Evolutionary conservation across 257 asterid species (phyloP).

Genomic region (Buddleja alternifolia): DNA sequence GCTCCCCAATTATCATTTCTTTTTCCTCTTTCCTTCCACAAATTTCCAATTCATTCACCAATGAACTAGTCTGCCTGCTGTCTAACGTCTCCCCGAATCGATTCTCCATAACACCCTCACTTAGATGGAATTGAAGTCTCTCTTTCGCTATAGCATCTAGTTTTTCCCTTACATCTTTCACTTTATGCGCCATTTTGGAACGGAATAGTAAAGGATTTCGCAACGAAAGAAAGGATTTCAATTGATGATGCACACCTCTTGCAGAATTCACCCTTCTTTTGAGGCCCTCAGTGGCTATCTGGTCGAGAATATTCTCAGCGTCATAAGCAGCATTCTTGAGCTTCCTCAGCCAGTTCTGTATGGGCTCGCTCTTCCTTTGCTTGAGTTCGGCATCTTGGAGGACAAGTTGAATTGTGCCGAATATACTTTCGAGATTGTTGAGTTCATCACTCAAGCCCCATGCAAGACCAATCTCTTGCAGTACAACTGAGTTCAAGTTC

Average conservation of each 20-base stretch:
- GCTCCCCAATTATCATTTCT: conserved; percentile 24
- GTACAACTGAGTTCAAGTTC: no score
- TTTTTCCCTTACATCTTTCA: conserved; percentile 9
- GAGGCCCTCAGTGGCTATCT: conserved; percentile 31
- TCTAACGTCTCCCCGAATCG: no score
- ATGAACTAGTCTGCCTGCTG: conserved; percentile 34
- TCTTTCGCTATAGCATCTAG: no score
- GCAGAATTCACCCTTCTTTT: conserved; percentile 13
- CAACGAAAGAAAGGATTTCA: not conserved
- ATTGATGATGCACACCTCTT: conserved; percentile 15
- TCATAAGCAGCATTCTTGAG: conserved; percentile 43
- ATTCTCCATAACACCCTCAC: no score
- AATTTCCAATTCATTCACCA: conserved; percentile 29
- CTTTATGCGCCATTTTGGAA: conserved; percentile 13
- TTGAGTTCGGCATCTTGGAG: conserved; percentile 30
- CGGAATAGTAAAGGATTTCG: conserved; percentile 22
- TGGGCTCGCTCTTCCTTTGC: conserved; percentile 19
- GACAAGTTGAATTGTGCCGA: conserved; percentile 20
- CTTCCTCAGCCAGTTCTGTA: conserved; percentile 35
- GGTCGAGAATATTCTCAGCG: no score
- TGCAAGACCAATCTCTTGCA: conserved; percentile 10
- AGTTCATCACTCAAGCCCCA: conserved; percentile 29
- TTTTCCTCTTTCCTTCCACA: conserved; percentile 39
- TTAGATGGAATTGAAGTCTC: no score
- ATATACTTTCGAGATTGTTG: conserved; percentile 7